A percentile compares a stretch with the other conserved stretches of the same genome.
Evolutionary conservation across 1,284 basidiomycete species (phyloP).

Genomic region (Rhizoctonia solani): DNA sequence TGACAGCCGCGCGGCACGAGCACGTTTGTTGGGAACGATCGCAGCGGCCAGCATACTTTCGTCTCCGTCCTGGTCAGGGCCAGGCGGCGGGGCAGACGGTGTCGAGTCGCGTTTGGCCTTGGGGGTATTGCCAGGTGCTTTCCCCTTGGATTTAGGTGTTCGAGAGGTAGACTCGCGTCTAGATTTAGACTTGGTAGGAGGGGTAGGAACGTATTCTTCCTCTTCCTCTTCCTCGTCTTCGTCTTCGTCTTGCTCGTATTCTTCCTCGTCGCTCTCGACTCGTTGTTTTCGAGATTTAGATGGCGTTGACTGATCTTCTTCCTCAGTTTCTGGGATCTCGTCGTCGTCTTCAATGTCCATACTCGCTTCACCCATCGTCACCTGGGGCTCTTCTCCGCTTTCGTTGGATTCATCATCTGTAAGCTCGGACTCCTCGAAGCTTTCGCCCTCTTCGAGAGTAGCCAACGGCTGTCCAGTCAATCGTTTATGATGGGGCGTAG

Average conservation of each 20-base stretch:
- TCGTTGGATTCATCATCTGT: slow-evolving; percentile 29
- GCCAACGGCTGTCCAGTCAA: slow-evolving; percentile 32
- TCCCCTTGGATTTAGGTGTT: neutral
- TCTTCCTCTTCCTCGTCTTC: slow-evolving; percentile 33
- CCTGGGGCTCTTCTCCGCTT: neutral
- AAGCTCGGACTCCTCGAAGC: slow-evolving; percentile 31
- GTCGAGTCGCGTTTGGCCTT: neutral
- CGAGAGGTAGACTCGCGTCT: neutral
- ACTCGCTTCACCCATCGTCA: neutral
- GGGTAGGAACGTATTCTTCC: slow-evolving; percentile 7
- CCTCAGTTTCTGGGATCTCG: neutral
- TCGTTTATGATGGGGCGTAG: slow-evolving; percentile 19
- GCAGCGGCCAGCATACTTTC: slow-evolving; percentile 35
- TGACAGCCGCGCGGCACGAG: slow-evolving; percentile 21
- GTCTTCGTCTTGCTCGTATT: slow-evolving; percentile 26
- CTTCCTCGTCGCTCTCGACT: slow-evolving; percentile 6
- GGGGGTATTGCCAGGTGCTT: neutral
- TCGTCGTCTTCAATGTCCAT: neutral
- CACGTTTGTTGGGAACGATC: slow-evolving; percentile 33
- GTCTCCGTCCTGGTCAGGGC: slow-evolving; percentile 43
- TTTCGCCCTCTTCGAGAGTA: slow-evolving; percentile 36
- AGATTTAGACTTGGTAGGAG: neutral
- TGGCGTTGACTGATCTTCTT: neutral
- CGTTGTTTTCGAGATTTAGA: slow-evolving; percentile 23
- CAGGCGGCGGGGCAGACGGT: neutral